Percentiles rank a stretch among this genome's conserved stretches.
Conservation (phyloP, 768 basidiomycete genomes). For the Psilocybe sp. region DNA sequence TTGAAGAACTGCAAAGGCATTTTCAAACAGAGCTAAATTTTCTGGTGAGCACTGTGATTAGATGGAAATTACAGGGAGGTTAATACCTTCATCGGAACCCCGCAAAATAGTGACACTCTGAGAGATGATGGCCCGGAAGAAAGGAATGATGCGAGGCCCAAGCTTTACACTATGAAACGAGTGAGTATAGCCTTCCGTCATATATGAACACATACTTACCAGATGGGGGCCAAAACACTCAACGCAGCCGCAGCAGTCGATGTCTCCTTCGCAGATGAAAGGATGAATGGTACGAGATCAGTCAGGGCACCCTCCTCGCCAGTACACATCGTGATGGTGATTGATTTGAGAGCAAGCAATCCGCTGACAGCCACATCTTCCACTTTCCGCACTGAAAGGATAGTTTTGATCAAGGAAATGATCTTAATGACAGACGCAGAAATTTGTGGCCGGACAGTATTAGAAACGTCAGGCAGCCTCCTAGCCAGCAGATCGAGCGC, state of each 20-base stretch:
- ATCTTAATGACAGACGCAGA: conserved; percentile 51
- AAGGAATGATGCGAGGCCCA: conserved; percentile 86
- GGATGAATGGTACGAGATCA: conserved; percentile 54
- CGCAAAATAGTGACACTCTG: conserved; percentile 50
- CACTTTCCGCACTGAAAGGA: conserved; percentile 43
- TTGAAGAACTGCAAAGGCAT: conserved; percentile 51
- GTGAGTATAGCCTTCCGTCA: conserved; percentile 7
- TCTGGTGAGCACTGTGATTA: conserved; percentile 5
- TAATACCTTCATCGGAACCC: conserved; percentile 35
- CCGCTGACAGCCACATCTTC: conserved; percentile 41
- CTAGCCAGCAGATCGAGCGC: conserved; percentile 70
- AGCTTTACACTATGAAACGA: conserved; percentile 54
- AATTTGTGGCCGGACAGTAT: conserved; percentile 50
- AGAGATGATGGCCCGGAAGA: conserved; percentile 69
- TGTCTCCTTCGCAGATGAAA: conserved; percentile 45
- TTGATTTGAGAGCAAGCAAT: conserved; percentile 56
- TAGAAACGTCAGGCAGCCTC: conserved; percentile 60
- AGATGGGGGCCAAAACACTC: conserved; percentile 54
- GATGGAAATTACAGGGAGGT: not conserved
- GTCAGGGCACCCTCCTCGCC: conserved; percentile 70
- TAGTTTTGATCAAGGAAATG: conserved; percentile 43
- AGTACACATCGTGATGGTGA: conserved; percentile 53
- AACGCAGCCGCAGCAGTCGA: conserved; percentile 41
- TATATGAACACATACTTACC: conserved; percentile 40
- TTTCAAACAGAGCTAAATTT: conserved; percentile 25